Base-by-base conservation (phyloP, 2,329 filamentous ascomycete genomes). In the Dichotomopilus funicola region DNA sequence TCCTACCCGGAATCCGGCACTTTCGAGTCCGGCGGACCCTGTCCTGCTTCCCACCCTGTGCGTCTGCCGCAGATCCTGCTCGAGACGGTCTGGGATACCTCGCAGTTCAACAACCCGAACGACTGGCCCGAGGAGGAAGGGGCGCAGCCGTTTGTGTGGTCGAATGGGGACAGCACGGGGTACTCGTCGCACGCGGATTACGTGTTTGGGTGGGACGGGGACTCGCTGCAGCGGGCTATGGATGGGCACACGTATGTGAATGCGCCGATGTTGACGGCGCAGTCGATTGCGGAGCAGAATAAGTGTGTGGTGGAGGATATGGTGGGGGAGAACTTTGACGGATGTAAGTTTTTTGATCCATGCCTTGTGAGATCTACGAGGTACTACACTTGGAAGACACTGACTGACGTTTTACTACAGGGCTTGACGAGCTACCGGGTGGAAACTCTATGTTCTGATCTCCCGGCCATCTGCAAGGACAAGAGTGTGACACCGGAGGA, bases 11-110 rank as follows among this genome's bases (percentile, higher is more conserved):
- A 65, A 65, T 64, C 38, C 44, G 72, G 70, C 5, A 74, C 68
- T 42, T 74, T 70, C 62, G 71, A 65, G 66, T 70, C 72, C 8
- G 75, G 79, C 61, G 74, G 73, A 1, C 65, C 66, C 12, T 76
- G 74, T 68, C 60, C 61, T 13, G 51, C 61, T 2, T 52, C 56
- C 5, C 61, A 63, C 54, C 61, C 61, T 1, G 58, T 63, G 33
- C 47, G 44, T 34, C 55, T 63, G 27, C 60, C 60, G 31, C 60
- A 62, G 57, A 54, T 63, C 9, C 57, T 62, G 35, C 58, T 57
- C 41, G 61, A 62, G 37, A 58, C 59, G 7, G 49, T 60, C 45
- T 62, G 61, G 61, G 59, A 60, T 19, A 62, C 61, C 2, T 57
- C 54, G 13, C 54, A 45, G 19, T 62, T 61, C 52, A 60, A 60